phyloP scores from a whole-genome alignment of 2,329 filamentous ascomycete species.

The Cladophialophora immunda region DNA sequence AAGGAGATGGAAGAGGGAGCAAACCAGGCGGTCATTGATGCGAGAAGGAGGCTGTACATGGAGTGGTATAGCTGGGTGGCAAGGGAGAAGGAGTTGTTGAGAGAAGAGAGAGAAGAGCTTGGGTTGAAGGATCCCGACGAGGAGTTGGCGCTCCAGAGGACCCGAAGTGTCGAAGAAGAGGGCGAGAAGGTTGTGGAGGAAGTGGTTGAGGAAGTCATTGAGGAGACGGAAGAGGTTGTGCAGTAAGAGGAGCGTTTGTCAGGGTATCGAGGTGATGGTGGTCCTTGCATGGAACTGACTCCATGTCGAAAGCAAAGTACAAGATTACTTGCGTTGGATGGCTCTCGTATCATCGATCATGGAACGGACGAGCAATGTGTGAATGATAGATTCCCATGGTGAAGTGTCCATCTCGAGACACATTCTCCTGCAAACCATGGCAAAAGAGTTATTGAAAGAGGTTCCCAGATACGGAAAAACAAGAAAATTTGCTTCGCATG shows the following conservation, averaged over 20 bases:
- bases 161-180: constrained; percentile 60
- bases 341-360: not conserved
- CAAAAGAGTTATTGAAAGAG: not conserved
- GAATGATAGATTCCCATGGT: not conserved
- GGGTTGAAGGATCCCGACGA: constrained; percentile 74
- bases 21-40: constrained; percentile 92
- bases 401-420: not conserved
- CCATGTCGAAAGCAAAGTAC: not conserved
- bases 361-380: not conserved
- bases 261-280: not conserved
- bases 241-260: constrained; percentile 12
- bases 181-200: constrained; percentile 80
- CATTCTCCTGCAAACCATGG: not conserved
- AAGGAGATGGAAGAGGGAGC: constrained; percentile 91
- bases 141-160: constrained; percentile 59
- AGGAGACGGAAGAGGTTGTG: constrained; percentile 82
- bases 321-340: not conserved
- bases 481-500: not conserved
- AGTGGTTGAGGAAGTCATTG: constrained; percentile 83
- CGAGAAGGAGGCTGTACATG: constrained; percentile 78
- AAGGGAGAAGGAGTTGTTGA: constrained; percentile 74
- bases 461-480: not conserved
- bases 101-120: constrained; percentile 73
- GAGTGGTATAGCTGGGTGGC: constrained; percentile 91
- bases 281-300: not conserved